phyloP scores from a whole-genome alignment of 2,329 filamentous ascomycete species.

The Gaeumannomyces sp. region DNA sequence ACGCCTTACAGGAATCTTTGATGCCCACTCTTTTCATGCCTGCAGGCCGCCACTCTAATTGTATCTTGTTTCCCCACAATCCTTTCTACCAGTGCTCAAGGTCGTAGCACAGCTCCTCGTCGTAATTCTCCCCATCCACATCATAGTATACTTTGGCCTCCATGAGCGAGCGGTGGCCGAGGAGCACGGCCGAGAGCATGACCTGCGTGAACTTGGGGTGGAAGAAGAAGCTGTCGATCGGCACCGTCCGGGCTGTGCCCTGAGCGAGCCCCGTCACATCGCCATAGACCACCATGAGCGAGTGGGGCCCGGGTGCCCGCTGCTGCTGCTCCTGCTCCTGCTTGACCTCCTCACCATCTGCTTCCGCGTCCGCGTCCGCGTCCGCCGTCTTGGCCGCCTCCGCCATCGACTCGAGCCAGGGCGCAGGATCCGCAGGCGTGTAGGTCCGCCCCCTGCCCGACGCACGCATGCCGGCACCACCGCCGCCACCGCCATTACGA shows the following conservation, averaged over 20 bases:
- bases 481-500: not conserved
- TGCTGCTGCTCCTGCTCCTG: not conserved
- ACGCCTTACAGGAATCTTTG: too few species aligned
- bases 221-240: conserved; percentile 10
- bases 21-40: too few species aligned
- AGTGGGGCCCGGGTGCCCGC: not conserved
- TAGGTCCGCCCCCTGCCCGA: not conserved
- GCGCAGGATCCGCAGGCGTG: too few species aligned
- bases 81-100: not conserved
- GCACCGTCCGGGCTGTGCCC: not conserved
- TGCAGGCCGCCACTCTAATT: too few species aligned
- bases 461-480: not conserved
- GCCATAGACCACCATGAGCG: conserved; percentile 5
- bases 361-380: too few species aligned
- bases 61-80: too few species aligned
- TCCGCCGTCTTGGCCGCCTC: not conserved
- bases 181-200: conserved; percentile 7
- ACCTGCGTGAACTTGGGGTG: conserved; percentile 3
- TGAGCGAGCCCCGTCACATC: not conserved
- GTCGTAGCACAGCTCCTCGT: conserved; percentile 5
- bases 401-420: not conserved
- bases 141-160: conserved; percentile 8
- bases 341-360: too few species aligned
- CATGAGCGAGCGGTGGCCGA: conserved; percentile 6
- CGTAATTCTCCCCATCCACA: conserved; percentile 4